Conservation (phyloP, 805 yeast species). For the Wickerhamiella sergipiensis region DNA sequence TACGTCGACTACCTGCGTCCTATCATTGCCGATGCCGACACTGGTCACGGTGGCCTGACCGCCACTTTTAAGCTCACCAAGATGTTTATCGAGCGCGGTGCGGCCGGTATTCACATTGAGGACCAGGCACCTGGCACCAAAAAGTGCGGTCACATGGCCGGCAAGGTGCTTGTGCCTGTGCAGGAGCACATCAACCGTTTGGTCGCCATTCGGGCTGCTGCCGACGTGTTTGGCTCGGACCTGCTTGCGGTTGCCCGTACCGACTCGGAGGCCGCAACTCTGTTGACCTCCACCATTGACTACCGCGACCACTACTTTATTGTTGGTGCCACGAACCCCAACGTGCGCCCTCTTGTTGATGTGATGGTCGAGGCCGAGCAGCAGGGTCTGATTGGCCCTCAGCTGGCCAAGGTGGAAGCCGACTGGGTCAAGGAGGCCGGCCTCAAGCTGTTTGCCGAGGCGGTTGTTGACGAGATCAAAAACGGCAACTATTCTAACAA, state of each 20-base stretch:
- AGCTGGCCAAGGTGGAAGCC: slow-evolving; percentile 58
- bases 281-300: slow-evolving; percentile 87
- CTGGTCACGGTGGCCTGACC: slow-evolving; percentile 98
- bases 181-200: slow-evolving; percentile 94
- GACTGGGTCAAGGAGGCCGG: slow-evolving; percentile 78
- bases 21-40: slow-evolving; percentile 93
- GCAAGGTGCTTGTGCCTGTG: slow-evolving; percentile 92
- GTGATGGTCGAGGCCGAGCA: slow-evolving; percentile 73
- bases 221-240: slow-evolving; percentile 83
- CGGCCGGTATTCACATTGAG: slow-evolving; percentile 97
- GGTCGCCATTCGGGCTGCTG: slow-evolving; percentile 86
- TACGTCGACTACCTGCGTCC: slow-evolving; percentile 86
- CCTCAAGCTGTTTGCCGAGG: slow-evolving; percentile 78
- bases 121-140: slow-evolving; percentile 99
- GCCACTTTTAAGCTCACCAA: slow-evolving; percentile 92
- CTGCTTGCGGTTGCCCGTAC: slow-evolving; percentile 86
- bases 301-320: slow-evolving; percentile 87
- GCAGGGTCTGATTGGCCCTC: slow-evolving; percentile 57
- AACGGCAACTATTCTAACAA: slow-evolving; percentile 46
- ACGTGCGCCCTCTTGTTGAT: slow-evolving; percentile 56
- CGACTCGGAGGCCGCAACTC: slow-evolving; percentile 95
- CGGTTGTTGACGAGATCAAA: slow-evolving; percentile 71
- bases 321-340: slow-evolving; percentile 82
- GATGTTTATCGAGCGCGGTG: slow-evolving; percentile 94
- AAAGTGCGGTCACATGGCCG: slow-evolving; percentile 99